Evolutionary conservation across 2,329 filamentous ascomycete species (phyloP).

Genomic region (Diplodia intermedia): DNA sequence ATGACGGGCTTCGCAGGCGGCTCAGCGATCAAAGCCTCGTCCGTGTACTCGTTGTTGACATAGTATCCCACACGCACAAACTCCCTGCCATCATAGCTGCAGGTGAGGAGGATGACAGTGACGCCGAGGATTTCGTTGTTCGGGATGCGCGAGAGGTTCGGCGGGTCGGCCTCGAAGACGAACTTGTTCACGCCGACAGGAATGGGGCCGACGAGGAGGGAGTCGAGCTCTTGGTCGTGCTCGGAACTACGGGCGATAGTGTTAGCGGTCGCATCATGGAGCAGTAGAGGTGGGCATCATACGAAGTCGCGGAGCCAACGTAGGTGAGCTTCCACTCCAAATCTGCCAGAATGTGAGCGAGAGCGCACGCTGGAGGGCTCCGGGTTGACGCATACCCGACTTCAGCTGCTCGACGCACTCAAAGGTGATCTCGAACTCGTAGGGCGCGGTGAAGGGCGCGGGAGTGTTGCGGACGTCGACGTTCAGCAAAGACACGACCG

Average conservation of each 20-base stretch:
- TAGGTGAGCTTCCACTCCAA: conserved; percentile 99
- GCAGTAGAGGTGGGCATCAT: conserved; percentile 51
- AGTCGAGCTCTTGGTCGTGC: conserved; percentile 98
- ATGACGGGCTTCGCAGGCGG: conserved; percentile 91
- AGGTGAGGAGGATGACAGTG: conserved; percentile 94
- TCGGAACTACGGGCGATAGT: conserved; percentile 71
- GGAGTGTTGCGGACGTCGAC: conserved; percentile 98
- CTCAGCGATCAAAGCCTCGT: conserved; percentile 85
- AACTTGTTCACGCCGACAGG: conserved; percentile 99
- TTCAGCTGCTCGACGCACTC: conserved; percentile 94
- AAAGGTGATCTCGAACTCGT: conserved; percentile 98
- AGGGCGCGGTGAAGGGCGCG: conserved; percentile 88
- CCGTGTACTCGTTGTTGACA: conserved; percentile 98
- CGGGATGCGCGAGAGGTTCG: conserved; percentile 88
- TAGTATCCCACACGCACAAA: conserved; percentile 99
- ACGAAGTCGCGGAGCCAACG: conserved; percentile 97
- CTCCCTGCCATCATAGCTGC: conserved; percentile 93
- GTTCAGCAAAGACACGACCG: conserved; percentile 92
- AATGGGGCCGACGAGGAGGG: conserved; percentile 94
- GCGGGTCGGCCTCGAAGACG: conserved; percentile 92
- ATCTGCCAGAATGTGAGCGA: conserved; percentile 63
- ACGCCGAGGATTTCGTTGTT: conserved; percentile 95
- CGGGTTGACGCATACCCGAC: conserved; percentile 67
- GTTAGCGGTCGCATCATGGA: conserved; percentile 37
- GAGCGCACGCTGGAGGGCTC: not conserved